A percentile compares a stretch with the other conserved stretches of the same genome.
These are phyloP conservation scores for Arthrinium phaeospermum DNA, from an alignment of 2,329 filamentous ascomycete genomes.

Conservation along the genomic window DNA sequence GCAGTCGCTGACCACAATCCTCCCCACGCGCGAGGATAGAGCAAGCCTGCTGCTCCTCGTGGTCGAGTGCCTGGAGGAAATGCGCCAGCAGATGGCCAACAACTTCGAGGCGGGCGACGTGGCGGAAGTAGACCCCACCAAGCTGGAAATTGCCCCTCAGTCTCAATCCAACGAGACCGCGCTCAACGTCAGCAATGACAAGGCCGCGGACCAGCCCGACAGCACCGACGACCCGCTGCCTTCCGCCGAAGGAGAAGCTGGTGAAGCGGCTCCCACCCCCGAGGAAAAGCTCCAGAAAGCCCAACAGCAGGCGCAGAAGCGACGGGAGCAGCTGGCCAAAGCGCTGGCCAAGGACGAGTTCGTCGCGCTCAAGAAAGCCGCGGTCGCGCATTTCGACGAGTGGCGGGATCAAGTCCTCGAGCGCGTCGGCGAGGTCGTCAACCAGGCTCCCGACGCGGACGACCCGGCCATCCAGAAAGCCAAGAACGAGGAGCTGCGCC, in stretches of 20 bases:
- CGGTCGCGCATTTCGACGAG: conserved; percentile 36
- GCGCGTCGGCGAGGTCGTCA: conserved; percentile 37
- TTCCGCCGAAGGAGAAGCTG: neutral
- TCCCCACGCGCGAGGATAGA: conserved; percentile 29
- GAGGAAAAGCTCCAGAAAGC: neutral
- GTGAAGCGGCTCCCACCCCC: neutral
- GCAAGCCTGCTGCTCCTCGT: conserved; percentile 28
- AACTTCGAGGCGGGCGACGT: conserved; percentile 23
- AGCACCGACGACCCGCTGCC: neutral
- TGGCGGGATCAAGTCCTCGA: conserved; percentile 38
- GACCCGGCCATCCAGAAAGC: conserved; percentile 26
- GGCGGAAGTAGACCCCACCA: conserved; percentile 9
- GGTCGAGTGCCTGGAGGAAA: conserved; percentile 25
- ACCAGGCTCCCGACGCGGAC: conserved; percentile 30
- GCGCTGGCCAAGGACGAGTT: conserved; percentile 33
- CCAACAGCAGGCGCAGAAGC: conserved; percentile 28
- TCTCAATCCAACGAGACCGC: neutral
- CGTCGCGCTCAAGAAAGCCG: conserved; percentile 33
- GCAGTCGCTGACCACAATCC: conserved; percentile 30
- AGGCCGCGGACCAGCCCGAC: conserved; percentile 18
- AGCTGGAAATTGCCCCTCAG: neutral
- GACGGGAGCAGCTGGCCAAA: conserved; percentile 29
- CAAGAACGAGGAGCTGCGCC: conserved; percentile 19
- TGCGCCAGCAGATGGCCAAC: conserved; percentile 26
- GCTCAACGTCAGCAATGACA: conserved; percentile 10